phyloP scores from a whole-genome alignment of 345 rosid species.

The Eucalyptus marginata region DNA sequence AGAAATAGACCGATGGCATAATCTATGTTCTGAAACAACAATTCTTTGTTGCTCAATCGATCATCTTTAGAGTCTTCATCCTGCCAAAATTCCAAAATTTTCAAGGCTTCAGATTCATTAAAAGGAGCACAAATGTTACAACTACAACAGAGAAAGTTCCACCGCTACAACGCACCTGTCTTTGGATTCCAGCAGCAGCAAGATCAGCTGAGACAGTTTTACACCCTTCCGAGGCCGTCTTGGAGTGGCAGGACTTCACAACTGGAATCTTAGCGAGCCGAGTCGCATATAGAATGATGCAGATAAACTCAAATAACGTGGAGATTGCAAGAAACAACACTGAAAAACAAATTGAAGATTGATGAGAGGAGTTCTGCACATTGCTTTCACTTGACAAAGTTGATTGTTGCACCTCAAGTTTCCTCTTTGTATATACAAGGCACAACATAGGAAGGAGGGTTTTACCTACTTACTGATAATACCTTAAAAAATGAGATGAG shows the following conservation, averaged over 20 bases:
- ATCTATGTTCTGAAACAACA: neutral
- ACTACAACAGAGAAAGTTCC: neutral
- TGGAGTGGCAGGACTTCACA: neutral
- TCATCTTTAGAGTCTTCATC: neutral
- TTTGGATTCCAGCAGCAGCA: slow-evolving; percentile 1
- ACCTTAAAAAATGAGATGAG: neutral
- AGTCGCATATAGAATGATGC: neutral
- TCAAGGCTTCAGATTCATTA: neutral
- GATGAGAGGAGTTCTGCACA: neutral
- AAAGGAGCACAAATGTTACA: neutral
- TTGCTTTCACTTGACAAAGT: neutral
- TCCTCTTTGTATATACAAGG: neutral
- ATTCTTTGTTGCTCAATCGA: neutral
- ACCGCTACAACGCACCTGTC: neutral
- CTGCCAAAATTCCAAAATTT: neutral
- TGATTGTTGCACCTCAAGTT: neutral
- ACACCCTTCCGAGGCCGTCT: neutral
- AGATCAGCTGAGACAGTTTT: slow-evolving; percentile 4
- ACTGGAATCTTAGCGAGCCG: neutral
- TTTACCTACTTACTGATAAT: neutral
- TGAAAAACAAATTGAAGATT: neutral
- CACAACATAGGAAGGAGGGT: neutral
- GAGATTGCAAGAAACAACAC: neutral
- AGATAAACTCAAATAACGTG: neutral
- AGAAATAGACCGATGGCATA: neutral